Evolutionary conservation across 2,329 filamentous ascomycete genomes (phyloP).

Genomic region (Sporothrix mexicana): DNA sequence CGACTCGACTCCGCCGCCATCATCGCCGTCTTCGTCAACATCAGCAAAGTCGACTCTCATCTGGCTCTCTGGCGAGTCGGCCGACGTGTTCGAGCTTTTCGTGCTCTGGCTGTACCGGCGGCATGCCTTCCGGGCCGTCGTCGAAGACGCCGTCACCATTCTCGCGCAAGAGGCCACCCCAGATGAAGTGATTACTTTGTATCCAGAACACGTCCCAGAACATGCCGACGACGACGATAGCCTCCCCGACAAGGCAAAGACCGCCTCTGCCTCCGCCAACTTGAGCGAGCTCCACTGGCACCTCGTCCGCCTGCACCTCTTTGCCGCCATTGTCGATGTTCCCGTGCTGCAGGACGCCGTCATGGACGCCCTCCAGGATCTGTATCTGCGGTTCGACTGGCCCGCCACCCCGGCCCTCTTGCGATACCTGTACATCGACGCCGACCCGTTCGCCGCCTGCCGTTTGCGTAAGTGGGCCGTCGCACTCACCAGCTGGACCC

Average conservation of each 20-base stretch:
- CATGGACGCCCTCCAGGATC: slow-evolving; percentile 64
- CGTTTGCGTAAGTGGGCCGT: slow-evolving; percentile 65
- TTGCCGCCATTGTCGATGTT: slow-evolving; percentile 59
- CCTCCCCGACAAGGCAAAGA: too few species aligned
- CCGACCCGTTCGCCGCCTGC: slow-evolving; percentile 55
- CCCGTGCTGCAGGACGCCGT: slow-evolving; percentile 60
- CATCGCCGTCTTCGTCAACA: not conserved
- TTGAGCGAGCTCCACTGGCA: slow-evolving; percentile 59
- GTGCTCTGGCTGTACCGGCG: slow-evolving; percentile 58
- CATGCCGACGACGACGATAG: not conserved
- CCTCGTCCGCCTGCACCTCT: slow-evolving; percentile 62
- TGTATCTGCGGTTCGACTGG: slow-evolving; percentile 65
- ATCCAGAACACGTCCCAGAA: not conserved
- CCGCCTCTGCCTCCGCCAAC: slow-evolving; percentile 35
- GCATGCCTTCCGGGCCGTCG: slow-evolving; percentile 50
- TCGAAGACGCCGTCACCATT: slow-evolving; percentile 50
- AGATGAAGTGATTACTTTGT: not conserved
- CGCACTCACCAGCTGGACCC: slow-evolving; percentile 64
- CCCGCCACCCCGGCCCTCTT: slow-evolving; percentile 60
- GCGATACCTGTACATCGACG: slow-evolving; percentile 59
- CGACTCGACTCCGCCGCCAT: not conserved
- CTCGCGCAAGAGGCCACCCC: slow-evolving; percentile 38
- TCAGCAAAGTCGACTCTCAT: slow-evolving; percentile 40
- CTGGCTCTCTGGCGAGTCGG: slow-evolving; percentile 53
- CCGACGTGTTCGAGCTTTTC: slow-evolving; percentile 61